Evolutionary conservation across 371 early-diverging fungal genomes (phyloP), one percentile per base, ranked within the genome.

Genomic region (Aphelidium insulamus): DNA sequence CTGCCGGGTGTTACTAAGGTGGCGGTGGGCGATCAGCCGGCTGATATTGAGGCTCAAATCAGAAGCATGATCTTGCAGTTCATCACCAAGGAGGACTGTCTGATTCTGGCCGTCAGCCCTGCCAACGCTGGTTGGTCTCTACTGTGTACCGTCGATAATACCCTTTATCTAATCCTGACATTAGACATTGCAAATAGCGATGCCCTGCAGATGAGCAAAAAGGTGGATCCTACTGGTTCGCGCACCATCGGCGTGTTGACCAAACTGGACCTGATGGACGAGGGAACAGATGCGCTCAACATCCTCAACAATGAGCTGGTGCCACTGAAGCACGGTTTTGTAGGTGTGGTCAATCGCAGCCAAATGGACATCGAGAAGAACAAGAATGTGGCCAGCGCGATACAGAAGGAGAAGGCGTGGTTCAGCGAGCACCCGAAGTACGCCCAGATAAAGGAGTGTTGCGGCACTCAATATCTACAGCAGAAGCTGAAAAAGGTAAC

Each of bases 181-280:
- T 20, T 10, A 8, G 19, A 4, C 12, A n/a, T 36, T 18, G 10
- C 8, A 10, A 29, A 14, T 6, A 9, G n/a, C 34, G 6, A 26
- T 4, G 34, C 17, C n/a, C 15, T 19, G 4, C 32, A 11, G 24
- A 3, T 9, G 14, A 21, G 21, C 14, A 9, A 15, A 14, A 20
- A 20, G 27, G 10, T 1, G 20, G 18, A 17, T n/a, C n/a, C n/a
- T n/a, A n/a, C 8, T 21, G 10, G 66, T 32, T 67, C 57, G 42
- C 60, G 90, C 38, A 88, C 90, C 0, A 70, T 88, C 21, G 87
- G 88, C 32, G 86, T 92, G 3, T 52, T 92, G 31, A 90, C 90
- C 28, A 92, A 92, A 54, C 52, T 90, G 28, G 92, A 92, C 53
- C 50, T 92, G 34, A 87, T 92, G 90, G 92, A 91, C 49, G 68